Percentiles rank a stretch among this genome's conserved stretches.
phyloP scores from a whole-genome alignment of 2,329 filamentous ascomycete species.

The Cladosporium sp. region DNA sequence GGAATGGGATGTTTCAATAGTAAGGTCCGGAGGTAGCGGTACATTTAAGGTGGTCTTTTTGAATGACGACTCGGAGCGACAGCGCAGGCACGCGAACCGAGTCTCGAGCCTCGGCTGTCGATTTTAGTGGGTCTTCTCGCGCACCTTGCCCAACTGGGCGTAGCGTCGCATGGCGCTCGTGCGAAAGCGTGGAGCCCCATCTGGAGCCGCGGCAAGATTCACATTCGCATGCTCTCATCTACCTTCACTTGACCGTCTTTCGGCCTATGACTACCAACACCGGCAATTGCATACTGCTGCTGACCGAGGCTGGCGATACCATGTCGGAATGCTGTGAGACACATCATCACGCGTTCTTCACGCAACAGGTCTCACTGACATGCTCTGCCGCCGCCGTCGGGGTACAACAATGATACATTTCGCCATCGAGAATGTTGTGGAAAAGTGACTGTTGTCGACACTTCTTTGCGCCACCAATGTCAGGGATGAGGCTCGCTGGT shows the following conservation, averaged over 20 bases:
- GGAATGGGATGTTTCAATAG: background rate
- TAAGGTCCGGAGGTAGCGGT: background rate
- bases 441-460: background rate
- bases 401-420: background rate
- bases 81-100: background rate
- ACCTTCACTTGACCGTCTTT: background rate
- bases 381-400: background rate
- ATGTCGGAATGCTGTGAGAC: background rate
- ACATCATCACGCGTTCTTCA: background rate
- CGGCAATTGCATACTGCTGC: background rate
- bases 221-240: background rate
- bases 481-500: background rate
- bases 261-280: background rate
- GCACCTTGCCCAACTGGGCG: background rate
- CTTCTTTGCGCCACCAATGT: background rate
- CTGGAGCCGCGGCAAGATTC: slow-evolving; percentile 1
- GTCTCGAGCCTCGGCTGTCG: background rate
- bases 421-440: background rate
- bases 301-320: background rate
- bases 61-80: background rate
- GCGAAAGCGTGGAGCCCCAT: background rate
- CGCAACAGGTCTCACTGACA: too few relatives aligned
- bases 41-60: background rate
- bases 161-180: background rate
- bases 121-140: background rate